Conservation (phyloP, 441 rosid genomes). For the Gossypium gossypioides region DNA sequence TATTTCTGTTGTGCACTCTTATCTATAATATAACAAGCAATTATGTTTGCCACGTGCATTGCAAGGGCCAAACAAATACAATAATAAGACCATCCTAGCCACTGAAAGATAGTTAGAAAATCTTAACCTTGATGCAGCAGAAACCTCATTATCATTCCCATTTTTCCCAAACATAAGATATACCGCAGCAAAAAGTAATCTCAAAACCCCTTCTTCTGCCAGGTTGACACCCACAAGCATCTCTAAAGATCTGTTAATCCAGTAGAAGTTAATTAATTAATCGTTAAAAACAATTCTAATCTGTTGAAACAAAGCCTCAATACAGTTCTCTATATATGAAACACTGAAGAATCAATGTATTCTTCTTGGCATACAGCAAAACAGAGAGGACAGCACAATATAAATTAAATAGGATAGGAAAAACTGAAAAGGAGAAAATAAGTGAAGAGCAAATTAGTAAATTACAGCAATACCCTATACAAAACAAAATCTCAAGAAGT, state of each 20-base stretch:
- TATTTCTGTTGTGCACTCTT: neutral
- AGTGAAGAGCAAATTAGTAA: neutral
- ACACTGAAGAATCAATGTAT: constrained; percentile 8
- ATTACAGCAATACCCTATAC: neutral
- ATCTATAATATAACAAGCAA: neutral
- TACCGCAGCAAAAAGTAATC: constrained; percentile 67
- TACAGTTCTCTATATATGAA: constrained; percentile 13
- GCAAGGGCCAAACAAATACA: neutral
- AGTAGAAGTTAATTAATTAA: constrained; percentile 18
- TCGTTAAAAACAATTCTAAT: constrained; percentile 4
- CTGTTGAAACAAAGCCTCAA: constrained; percentile 13
- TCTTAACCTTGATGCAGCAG: constrained; percentile 82
- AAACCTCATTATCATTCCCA: constrained; percentile 63
- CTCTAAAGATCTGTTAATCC: constrained; percentile 66
- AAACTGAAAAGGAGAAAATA: neutral
- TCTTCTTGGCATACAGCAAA: neutral
- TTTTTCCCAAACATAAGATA: constrained; percentile 58
- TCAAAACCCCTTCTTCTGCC: constrained; percentile 91
- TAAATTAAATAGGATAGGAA: neutral
- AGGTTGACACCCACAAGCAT: constrained; percentile 67
- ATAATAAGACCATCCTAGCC: neutral
- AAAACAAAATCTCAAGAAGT: neutral
- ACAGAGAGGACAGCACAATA: neutral
- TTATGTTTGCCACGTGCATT: neutral
- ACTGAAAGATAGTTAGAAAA: constrained; percentile 13